phyloP scores from a whole-genome alignment of 148 eudicot species.

The Chenopodium berlandieri region DNA sequence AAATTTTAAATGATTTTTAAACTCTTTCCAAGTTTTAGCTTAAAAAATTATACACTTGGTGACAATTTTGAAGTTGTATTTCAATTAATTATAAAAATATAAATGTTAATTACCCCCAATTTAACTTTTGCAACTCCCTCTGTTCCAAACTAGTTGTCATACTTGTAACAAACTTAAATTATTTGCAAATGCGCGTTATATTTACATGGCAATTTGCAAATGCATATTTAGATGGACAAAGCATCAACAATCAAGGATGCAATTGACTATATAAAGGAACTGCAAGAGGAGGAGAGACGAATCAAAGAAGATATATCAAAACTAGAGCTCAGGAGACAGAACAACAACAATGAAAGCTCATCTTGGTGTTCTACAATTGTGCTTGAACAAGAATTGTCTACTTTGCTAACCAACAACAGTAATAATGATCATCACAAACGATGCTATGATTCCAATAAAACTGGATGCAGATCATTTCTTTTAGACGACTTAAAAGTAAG shows the following conservation, averaged over 20 bases:
- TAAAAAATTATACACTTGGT: no score
- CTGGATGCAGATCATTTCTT: conserved; percentile 29
- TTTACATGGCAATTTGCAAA: not conserved
- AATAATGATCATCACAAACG: conserved; percentile 16
- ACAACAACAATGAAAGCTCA: not conserved
- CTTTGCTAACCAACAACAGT: conserved; percentile 17
- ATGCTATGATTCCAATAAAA: conserved; percentile 13
- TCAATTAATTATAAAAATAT: no score
- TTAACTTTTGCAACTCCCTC: not conserved
- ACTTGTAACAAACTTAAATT: no score
- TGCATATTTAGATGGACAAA: conserved; percentile 65
- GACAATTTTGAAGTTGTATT: no score
- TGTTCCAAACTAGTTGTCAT: no score
- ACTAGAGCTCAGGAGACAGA: conserved; percentile 36
- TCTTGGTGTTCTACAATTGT: conserved; percentile 9
- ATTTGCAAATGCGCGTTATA: not conserved
- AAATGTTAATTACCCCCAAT: no score
- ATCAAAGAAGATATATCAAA: conserved; percentile 51
- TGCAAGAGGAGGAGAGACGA: conserved; percentile 57
- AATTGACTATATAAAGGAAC: conserved; percentile 58
- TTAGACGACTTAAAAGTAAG: conserved; percentile 63
- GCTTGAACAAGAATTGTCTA: conserved; percentile 22
- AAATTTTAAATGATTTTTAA: no score
- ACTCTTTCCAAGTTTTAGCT: no score
- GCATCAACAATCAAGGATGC: conserved; percentile 83